These are phyloP conservation scores for Gynostemma pentaphyllum DNA, from an alignment of 306 rosid species.

Conservation along the genomic window DNA sequence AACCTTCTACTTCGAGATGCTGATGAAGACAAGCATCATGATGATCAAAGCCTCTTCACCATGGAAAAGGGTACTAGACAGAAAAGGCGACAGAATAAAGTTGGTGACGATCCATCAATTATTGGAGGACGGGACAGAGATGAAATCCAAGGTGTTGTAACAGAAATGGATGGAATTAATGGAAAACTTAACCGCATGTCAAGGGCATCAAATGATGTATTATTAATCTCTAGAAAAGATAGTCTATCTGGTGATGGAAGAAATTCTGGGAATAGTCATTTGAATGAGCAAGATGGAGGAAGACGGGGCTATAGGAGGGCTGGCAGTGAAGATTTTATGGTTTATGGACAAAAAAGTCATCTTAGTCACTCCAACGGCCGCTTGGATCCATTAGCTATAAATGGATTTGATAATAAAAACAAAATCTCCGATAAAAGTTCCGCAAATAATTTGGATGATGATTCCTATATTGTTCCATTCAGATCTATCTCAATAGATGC, in stretches of 20 bases:
- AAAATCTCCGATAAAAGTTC: conserved; percentile 39
- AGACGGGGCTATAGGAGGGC: conserved; percentile 44
- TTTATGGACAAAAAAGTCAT: conserved; percentile 37
- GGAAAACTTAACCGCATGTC: conserved; percentile 30
- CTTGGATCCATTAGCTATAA: conserved; percentile 34
- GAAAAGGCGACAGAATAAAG: conserved; percentile 34
- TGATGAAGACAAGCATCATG: conserved; percentile 51
- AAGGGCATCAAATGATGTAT: conserved; percentile 41
- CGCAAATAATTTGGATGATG: conserved; percentile 51
- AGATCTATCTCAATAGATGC: conserved; percentile 44
- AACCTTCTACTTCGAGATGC: conserved; percentile 79
- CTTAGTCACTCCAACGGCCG: conserved; percentile 25
- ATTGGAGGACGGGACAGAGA: conserved; percentile 33
- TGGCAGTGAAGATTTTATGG: conserved; percentile 53
- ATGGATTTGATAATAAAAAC: conserved; percentile 40
- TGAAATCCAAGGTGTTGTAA: conserved; percentile 33
- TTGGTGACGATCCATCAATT: conserved; percentile 58
- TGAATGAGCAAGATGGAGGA: conserved; percentile 47
- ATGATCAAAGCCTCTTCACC: conserved; percentile 54
- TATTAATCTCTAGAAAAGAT: conserved; percentile 34
- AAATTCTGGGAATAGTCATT: conserved; percentile 19
- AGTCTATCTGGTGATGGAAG: conserved; percentile 27
- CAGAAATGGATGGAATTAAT: conserved; percentile 42
- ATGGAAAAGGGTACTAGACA: conserved; percentile 29
- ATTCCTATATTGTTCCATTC: conserved; percentile 64